Conservation (phyloP, 306 rosid genomes). For the Ormosia emarginata region DNA sequence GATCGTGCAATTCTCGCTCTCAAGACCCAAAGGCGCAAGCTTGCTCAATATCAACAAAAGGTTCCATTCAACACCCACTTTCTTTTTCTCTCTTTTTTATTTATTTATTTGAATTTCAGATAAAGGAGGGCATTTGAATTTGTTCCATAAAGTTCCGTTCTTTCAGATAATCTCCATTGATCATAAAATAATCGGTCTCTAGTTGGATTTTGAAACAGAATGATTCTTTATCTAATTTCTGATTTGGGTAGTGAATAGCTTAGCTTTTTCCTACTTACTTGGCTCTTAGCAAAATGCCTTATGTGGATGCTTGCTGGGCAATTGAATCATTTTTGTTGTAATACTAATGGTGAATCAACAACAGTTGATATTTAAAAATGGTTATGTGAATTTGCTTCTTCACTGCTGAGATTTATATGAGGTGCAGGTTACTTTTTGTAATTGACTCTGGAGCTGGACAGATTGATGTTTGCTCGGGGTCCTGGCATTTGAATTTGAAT, state of each 20-base stretch:
- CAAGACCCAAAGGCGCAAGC: conserved; percentile 94
- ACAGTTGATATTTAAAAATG: neutral
- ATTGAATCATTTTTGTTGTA: neutral
- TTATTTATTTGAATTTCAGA: neutral
- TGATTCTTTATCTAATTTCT: neutral
- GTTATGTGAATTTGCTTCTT: neutral
- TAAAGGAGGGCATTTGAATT: neutral
- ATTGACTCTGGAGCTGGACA: neutral
- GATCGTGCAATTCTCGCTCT: conserved; percentile 95
- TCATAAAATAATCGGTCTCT: neutral
- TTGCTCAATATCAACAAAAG: conserved; percentile 91
- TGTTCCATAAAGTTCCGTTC: neutral
- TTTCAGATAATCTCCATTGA: neutral
- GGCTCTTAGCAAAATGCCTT: no score
- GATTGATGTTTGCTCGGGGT: neutral
- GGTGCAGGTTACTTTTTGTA: neutral
- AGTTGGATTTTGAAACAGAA: neutral
- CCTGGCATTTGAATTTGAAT: neutral
- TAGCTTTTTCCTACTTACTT: neutral
- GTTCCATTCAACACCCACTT: conserved; percentile 17
- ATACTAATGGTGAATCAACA: neutral
- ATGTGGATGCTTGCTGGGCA: neutral
- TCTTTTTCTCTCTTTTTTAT: neutral
- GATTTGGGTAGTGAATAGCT: neutral
- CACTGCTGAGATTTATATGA: neutral